Evolutionary conservation across 2,329 filamentous ascomycete genomes (phyloP).

Genomic region (Colletotrichum magnum): DNA sequence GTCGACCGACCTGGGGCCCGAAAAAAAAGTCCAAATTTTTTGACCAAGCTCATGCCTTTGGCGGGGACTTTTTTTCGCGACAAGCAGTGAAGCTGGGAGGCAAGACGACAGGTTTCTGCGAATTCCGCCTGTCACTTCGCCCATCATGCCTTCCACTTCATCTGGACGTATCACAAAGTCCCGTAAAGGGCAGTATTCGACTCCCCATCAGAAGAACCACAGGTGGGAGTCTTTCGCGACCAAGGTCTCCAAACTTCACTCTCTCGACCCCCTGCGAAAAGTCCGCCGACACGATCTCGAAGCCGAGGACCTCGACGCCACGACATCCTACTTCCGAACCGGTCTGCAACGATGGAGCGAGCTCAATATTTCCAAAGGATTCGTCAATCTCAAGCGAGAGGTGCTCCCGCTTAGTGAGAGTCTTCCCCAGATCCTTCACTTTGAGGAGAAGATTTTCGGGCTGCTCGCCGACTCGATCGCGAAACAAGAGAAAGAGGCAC

Average conservation of each 20-base stretch:
- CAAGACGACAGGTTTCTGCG: slow-evolving; percentile 36
- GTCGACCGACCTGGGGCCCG: slow-evolving; percentile 28
- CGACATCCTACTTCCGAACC: slow-evolving; percentile 89
- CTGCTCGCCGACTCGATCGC: slow-evolving; percentile 82
- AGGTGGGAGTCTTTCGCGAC: slow-evolving; percentile 92
- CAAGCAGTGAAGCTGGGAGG: slow-evolving; percentile 42
- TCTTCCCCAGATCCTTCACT: slow-evolving; percentile 91
- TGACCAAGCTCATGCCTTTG: slow-evolving; percentile 25
- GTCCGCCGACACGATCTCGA: slow-evolving; percentile 89
- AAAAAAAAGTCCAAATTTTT: slow-evolving; percentile 44
- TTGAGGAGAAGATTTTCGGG: slow-evolving; percentile 88
- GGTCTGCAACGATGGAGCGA: slow-evolving; percentile 92
- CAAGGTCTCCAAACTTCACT: slow-evolving; percentile 90
- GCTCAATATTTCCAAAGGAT: slow-evolving; percentile 88
- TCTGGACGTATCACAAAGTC: slow-evolving; percentile 79
- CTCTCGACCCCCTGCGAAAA: slow-evolving; percentile 90
- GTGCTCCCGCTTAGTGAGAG: slow-evolving; percentile 87
- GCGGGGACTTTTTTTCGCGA: slow-evolving; percentile 40
- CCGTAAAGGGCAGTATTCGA: slow-evolving; percentile 78
- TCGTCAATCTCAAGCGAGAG: slow-evolving; percentile 82
- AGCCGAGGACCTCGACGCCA: slow-evolving; percentile 79
- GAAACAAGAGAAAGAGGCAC: slow-evolving; percentile 80
- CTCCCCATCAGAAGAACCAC: slow-evolving; percentile 84
- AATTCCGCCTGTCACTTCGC: slow-evolving; percentile 39
- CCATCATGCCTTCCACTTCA: slow-evolving; percentile 72